Conservation (phyloP, 768 basidiomycete genomes). For the Naganishia vishniacii region DNA sequence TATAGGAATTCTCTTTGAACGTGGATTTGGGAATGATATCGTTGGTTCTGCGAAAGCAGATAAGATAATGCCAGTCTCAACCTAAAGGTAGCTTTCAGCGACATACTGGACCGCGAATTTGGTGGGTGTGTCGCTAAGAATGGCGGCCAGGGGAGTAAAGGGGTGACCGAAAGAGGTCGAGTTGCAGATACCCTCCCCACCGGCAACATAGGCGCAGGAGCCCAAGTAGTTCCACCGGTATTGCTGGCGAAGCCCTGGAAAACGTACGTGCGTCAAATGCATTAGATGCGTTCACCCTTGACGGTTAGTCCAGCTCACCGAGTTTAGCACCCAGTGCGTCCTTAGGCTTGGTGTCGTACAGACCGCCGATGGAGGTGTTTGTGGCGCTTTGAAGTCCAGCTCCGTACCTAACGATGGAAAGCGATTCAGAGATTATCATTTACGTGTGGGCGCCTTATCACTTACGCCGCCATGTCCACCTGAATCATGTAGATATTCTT, state of each 20-base stretch:
- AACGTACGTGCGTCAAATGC: background rate
- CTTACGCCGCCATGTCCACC: conserved; percentile 38
- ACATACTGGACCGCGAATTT: conserved; percentile 32
- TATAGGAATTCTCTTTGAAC: conserved; percentile 37
- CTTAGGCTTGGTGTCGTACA: conserved; percentile 36
- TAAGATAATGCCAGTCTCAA: background rate
- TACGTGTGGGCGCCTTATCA: background rate
- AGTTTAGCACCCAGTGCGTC: conserved; percentile 34
- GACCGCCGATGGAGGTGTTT: conserved; percentile 33
- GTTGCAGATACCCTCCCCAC: conserved; percentile 43
- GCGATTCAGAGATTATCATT: conserved; percentile 16
- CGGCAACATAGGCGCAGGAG: conserved; percentile 42
- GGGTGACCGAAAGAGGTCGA: conserved; percentile 39
- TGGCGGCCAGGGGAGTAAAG: conserved; percentile 35
- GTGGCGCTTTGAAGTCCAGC: conserved; percentile 29
- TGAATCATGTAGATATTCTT: conserved; percentile 40
- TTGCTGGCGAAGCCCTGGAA: conserved; percentile 38
- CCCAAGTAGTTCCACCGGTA: conserved; percentile 46
- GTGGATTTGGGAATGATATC: conserved; percentile 35
- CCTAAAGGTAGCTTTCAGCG: too few species aligned
- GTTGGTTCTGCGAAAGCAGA: conserved; percentile 14
- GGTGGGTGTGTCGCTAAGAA: conserved; percentile 38
- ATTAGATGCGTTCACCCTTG: too few species aligned
- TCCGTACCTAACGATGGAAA: conserved; percentile 12
- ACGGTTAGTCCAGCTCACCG: conserved; percentile 1